These are phyloP conservation scores for Dryadomyces sulphureus DNA, from an alignment of 2,329 filamentous ascomycete species.

Conservation along the genomic window DNA sequence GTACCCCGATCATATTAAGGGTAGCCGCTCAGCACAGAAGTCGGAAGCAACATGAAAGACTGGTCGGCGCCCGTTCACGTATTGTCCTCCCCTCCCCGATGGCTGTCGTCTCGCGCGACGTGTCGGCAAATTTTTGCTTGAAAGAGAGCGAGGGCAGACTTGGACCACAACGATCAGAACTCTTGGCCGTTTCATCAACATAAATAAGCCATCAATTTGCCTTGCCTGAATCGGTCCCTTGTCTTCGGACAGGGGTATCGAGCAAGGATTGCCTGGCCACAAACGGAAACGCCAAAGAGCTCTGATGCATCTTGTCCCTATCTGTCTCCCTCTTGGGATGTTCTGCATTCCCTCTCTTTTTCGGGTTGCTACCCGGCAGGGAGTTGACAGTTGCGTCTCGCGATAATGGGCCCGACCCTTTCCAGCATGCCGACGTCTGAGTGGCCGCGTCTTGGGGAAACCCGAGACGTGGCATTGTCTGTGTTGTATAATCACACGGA, in stretches of 20 bases:
- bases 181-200: slow-evolving; percentile 18
- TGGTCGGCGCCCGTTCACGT: not conserved
- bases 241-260: slow-evolving; percentile 9
- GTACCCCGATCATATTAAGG: slow-evolving; percentile 29
- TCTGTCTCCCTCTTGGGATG: slow-evolving; percentile 20
- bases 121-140: not conserved
- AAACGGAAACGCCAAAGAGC: slow-evolving; percentile 27
- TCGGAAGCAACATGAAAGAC: slow-evolving; percentile 12
- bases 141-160: slow-evolving; percentile 26
- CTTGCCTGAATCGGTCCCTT: slow-evolving; percentile 29
- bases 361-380: slow-evolving; percentile 10
- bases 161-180: slow-evolving; percentile 34
- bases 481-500: not conserved
- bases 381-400: slow-evolving; percentile 9
- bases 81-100: not conserved
- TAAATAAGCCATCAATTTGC: slow-evolving; percentile 13
- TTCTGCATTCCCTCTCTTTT: slow-evolving; percentile 27
- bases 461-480: not conserved
- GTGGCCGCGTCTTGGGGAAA: slow-evolving; percentile 1
- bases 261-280: slow-evolving; percentile 27
- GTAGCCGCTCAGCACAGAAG: slow-evolving; percentile 2
- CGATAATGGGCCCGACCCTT: slow-evolving; percentile 7
- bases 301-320: slow-evolving; percentile 12
- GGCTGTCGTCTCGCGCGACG: slow-evolving; percentile 13
- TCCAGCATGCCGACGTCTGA: slow-evolving; percentile 12